Percentiles rank a stretch among this genome's conserved stretches.
phyloP scores from a whole-genome alignment of 371 early-diverging fungal genomes.

The Nematocida major region DNA sequence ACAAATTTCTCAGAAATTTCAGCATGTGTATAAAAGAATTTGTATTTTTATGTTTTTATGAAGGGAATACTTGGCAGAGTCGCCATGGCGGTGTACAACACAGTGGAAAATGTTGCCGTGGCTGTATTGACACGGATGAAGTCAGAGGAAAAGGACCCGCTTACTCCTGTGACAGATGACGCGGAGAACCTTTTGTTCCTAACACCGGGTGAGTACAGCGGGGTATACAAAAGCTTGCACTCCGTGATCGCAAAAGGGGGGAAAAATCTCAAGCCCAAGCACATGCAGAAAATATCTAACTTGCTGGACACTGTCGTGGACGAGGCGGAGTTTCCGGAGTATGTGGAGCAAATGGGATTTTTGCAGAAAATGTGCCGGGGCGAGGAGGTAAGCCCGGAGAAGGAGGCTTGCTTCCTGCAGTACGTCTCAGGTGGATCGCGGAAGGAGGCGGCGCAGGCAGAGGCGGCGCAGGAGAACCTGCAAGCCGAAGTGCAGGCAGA shows the following conservation, averaged over 20 bases:
- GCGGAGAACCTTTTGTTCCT: background rate
- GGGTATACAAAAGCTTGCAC: background rate
- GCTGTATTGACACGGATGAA: background rate
- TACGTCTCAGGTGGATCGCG: background rate
- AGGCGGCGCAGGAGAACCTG: no score
- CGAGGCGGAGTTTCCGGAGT: background rate
- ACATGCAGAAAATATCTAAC: background rate
- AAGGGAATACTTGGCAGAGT: background rate
- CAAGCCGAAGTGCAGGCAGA: no score
- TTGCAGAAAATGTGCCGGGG: background rate
- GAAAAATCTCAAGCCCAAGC: background rate
- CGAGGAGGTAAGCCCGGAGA: background rate
- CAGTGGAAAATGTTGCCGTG: background rate
- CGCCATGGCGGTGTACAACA: background rate
- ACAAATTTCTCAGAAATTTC: constrained; percentile 64
- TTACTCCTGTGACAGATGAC: background rate
- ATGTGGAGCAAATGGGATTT: background rate
- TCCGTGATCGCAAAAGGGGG: background rate
- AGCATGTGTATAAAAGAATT: constrained; percentile 41
- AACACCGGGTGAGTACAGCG: background rate
- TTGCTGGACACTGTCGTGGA: background rate
- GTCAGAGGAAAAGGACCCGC: background rate
- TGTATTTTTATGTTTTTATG: constrained; percentile 33
- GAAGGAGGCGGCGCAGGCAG: no score
- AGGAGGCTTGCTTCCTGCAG: background rate